These are phyloP conservation scores for Ganoderma leucocontextum DNA, from an alignment of 1,284 basidiomycete species.

Conservation along the genomic window DNA sequence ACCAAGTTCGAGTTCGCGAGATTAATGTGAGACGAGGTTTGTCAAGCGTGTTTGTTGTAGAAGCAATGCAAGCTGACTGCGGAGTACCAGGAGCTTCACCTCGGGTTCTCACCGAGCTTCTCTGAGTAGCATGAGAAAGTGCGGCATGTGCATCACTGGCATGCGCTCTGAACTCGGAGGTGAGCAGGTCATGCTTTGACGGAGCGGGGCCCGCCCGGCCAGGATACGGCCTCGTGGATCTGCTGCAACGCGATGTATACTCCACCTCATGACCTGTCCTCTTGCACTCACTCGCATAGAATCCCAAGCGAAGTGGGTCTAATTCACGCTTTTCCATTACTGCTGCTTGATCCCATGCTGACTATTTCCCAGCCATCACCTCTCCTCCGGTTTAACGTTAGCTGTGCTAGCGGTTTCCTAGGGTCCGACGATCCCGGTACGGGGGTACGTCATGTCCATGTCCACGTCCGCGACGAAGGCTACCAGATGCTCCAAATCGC, in stretches of 20 bases:
- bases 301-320: not conserved
- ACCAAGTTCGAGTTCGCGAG: too few species aligned
- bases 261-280: not conserved
- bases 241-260: not conserved
- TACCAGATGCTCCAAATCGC: not conserved
- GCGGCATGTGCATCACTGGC: not conserved
- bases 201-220: not conserved
- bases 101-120: not conserved
- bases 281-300: not conserved
- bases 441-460: not conserved
- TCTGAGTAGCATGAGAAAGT: not conserved
- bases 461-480: not conserved
- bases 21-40: too few species aligned
- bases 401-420: not conserved
- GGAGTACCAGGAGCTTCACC: not conserved
- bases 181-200: not conserved
- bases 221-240: not conserved
- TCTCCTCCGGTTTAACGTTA: not conserved
- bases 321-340: not conserved
- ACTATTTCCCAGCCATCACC: not conserved
- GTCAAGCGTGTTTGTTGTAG: too few species aligned
- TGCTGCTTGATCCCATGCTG: not conserved
- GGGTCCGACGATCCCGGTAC: not conserved
- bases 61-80: too few species aligned
- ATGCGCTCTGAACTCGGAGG: not conserved